phyloP scores from a whole-genome alignment of 2,329 filamentous ascomycete genomes.

The Sarocladium brachiariae region DNA sequence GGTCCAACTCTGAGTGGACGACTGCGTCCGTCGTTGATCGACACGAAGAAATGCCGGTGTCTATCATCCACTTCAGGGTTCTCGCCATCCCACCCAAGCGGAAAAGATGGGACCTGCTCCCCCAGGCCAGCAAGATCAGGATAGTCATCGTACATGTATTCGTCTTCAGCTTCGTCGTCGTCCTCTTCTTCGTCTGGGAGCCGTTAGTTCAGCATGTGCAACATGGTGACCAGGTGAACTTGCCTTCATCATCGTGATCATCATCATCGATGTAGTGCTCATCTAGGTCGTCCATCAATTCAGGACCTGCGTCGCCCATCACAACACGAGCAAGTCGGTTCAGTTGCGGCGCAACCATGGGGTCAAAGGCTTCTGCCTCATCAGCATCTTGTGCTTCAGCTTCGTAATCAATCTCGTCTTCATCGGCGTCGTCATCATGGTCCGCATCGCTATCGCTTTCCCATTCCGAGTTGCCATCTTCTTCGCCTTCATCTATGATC shows the following conservation, averaged over 20 bases:
- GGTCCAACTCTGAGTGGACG: neutral
- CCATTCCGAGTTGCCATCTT: slow-evolving; percentile 55
- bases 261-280: slow-evolving; percentile 48
- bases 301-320: slow-evolving; percentile 42
- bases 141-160: slow-evolving; percentile 55
- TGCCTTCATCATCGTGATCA: slow-evolving; percentile 52
- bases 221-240: neutral
- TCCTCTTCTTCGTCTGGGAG: slow-evolving; percentile 57
- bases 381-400: slow-evolving; percentile 49
- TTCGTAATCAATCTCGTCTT: slow-evolving; percentile 48
- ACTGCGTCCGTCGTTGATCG: slow-evolving; percentile 3
- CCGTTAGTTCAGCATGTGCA: slow-evolving; percentile 3
- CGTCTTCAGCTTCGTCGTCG: slow-evolving; percentile 62
- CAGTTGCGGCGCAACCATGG: slow-evolving; percentile 36
- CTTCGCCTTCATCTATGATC: slow-evolving; percentile 58
- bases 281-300: slow-evolving; percentile 38
- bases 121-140: slow-evolving; percentile 22
- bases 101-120: slow-evolving; percentile 39
- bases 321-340: slow-evolving; percentile 51
- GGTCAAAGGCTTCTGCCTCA: slow-evolving; percentile 36
- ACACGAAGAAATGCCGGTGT: slow-evolving; percentile 35
- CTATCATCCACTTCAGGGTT: slow-evolving; percentile 37
- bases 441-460: slow-evolving; percentile 53
- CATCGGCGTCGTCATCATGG: slow-evolving; percentile 47
- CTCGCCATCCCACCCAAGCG: slow-evolving; percentile 50